Percentiles rank a stretch among this genome's conserved stretches.
These are phyloP conservation scores for Pseudogymnoascus sp. DNA, from an alignment of 2,329 filamentous ascomycete genomes.

Conservation along the genomic window DNA sequence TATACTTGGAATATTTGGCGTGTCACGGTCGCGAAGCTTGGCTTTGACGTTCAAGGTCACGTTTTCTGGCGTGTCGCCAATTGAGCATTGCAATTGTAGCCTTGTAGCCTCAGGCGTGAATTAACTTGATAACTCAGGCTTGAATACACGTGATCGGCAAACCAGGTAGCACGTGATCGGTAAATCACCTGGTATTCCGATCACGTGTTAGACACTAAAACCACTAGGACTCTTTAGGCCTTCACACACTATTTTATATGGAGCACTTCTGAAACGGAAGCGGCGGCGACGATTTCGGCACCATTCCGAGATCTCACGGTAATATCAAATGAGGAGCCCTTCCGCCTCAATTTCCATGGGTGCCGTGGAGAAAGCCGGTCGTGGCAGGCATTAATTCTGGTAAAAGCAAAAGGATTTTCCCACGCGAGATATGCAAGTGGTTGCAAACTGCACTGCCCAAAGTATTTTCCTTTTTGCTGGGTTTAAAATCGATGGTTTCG, in stretches of 20 bases:
- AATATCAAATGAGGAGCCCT: not conserved
- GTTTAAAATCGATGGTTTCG: not conserved
- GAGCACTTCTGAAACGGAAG: not conserved
- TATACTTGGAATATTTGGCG: constrained; percentile 5
- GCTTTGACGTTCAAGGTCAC: constrained; percentile 5
- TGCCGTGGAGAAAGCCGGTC: not conserved
- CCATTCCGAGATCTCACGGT: not conserved
- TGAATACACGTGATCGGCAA: too few relatives aligned
- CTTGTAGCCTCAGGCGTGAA: too few relatives aligned
- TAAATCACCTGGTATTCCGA: not conserved
- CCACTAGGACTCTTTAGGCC: not conserved
- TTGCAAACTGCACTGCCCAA: not conserved
- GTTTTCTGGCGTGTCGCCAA: constrained; percentile 5
- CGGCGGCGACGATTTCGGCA: constrained; percentile 2
- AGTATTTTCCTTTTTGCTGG: not conserved
- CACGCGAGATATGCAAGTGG: not conserved
- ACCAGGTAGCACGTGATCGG: not conserved
- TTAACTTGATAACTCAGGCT: too few relatives aligned
- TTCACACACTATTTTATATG: not conserved
- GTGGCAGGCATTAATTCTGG: constrained; percentile 3
- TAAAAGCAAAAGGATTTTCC: not conserved
- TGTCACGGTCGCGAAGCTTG: constrained; percentile 6
- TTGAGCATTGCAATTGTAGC: not conserved
- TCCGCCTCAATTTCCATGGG: not conserved
- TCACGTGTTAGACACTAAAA: not conserved